Conservation (phyloP, 805 yeast genomes). For the Pichia exigua region DNA sequence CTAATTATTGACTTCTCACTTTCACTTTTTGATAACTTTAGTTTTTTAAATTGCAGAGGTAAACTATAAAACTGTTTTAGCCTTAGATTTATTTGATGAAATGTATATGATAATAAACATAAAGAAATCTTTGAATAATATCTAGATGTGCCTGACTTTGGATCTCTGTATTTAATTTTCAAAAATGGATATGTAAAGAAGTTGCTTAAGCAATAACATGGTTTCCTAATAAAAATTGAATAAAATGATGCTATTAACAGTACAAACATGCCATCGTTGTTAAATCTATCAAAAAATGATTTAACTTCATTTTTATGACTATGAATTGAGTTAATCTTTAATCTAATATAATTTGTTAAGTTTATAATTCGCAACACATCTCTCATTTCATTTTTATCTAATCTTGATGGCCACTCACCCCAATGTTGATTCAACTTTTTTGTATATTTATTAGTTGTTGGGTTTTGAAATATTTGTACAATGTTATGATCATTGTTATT, state of each 20-base stretch:
- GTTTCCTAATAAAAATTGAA: constrained; percentile 5
- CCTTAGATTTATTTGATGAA: constrained; percentile 73
- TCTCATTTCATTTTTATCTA: constrained; percentile 16
- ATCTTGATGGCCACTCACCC: background rate
- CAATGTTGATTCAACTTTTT: constrained; percentile 23
- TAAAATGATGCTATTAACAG: constrained; percentile 2
- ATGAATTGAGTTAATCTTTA: constrained; percentile 12
- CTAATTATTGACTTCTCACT: constrained; percentile 33
- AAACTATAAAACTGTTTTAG: constrained; percentile 68
- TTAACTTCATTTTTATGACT: background rate
- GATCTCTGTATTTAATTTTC: background rate
- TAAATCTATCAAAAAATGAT: background rate
- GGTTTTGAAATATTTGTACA: constrained; percentile 11
- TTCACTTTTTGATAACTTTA: constrained; percentile 31
- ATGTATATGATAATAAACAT: constrained; percentile 28
- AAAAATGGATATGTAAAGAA: constrained; percentile 14
- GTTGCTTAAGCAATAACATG: constrained; percentile 7
- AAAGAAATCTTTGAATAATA: constrained; percentile 6
- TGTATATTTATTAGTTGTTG: constrained; percentile 19
- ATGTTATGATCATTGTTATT: constrained; percentile 12
- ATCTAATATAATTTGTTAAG: constrained; percentile 23
- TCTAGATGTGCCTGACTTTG: background rate
- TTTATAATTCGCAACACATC: constrained; percentile 25
- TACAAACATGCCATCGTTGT: background rate
- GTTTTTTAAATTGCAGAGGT: constrained; percentile 68